Evolutionary conservation across 2,329 filamentous ascomycete genomes (phyloP), one percentile per base, ranked within the genome.

Genomic region (Pseudogymnoascus sp.): DNA sequence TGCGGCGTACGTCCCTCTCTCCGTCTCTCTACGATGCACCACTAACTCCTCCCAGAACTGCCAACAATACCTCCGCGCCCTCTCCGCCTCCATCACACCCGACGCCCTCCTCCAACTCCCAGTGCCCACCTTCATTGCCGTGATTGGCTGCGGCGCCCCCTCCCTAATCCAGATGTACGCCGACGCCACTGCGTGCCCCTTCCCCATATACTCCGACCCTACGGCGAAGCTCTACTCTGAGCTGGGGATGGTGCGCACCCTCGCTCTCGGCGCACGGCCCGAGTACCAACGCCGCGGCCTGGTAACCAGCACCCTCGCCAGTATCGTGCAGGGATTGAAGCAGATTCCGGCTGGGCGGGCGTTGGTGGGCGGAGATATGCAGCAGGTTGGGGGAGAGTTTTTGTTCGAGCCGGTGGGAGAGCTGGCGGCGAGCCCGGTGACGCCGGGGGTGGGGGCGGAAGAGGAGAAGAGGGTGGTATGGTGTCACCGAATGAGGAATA

Each of bases 401-500:
- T 36, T 74, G 3, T 74, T 74, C 48, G 72, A 74, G 59, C 71
- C 71, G 48, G 69, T 75, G 2, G 60, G 63, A 5, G 61, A 36
- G 33, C 27, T 59, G 4, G 39, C 44, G 5, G 51, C 42, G 1
- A 69, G 67, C 3, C 68, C 68, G 6, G 65, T 68, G 17, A 38
- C 62, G 1, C 64, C 66, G 2, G 36, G 61, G 2, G 39, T 62
- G 1, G 35, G 29, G 2, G 36, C 4, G 12, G 25, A 44, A 25
- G 63, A 63, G 27, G 78, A 83, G 69, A 88, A 89, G 75, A 77
- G 77, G 61, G 81, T 90, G 29, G 86, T 84, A 1, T 95, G 91
- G 90, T 92, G 88, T 68, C 89, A 93, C 75, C 81, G 90, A 29
- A 95, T 95, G 90, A 80, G 80, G 71, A 89, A 84, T 63, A 93